A percentile compares a stretch with the other conserved stretches of the same genome.
Conservation (phyloP, 345 rosid species). For the Syzygium grande region DNA sequence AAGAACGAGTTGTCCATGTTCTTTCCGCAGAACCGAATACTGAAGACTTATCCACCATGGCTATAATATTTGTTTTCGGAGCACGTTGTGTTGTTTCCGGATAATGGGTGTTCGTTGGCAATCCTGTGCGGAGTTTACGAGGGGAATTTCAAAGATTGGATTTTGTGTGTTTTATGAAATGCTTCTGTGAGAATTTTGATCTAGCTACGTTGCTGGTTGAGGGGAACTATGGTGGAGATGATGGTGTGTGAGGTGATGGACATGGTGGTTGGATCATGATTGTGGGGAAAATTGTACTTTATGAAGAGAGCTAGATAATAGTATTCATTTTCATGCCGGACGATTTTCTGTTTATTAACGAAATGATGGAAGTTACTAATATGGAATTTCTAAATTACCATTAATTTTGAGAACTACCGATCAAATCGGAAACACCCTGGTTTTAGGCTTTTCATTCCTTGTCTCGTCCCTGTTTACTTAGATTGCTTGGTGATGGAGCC, state of each 20-base stretch:
- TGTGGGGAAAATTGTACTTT: not conserved
- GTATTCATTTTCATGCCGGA: not conserved
- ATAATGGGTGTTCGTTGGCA: not conserved
- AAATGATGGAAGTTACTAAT: not conserved
- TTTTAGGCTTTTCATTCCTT: not conserved
- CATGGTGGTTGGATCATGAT: not conserved
- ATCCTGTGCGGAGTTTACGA: not conserved
- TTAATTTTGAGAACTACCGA: not conserved
- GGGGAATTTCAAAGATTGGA: not conserved
- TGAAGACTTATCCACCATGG: not conserved
- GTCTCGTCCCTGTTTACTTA: not conserved
- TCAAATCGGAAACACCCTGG: fast-evolving
- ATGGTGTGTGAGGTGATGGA: not conserved
- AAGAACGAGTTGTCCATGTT: not conserved
- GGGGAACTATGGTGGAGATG: not conserved
- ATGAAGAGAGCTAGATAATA: not conserved
- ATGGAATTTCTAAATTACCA: not conserved
- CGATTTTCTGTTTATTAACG: not conserved
- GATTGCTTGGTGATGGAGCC: not conserved
- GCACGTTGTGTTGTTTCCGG: not conserved
- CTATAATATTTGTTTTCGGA: not conserved
- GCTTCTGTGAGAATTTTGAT: not conserved
- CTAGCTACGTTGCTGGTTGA: not conserved
- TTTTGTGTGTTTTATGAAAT: not conserved
- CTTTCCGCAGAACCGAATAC: not conserved